phyloP scores from a whole-genome alignment of 1,139 yeast species.

The Suhomyces bokatorum region DNA sequence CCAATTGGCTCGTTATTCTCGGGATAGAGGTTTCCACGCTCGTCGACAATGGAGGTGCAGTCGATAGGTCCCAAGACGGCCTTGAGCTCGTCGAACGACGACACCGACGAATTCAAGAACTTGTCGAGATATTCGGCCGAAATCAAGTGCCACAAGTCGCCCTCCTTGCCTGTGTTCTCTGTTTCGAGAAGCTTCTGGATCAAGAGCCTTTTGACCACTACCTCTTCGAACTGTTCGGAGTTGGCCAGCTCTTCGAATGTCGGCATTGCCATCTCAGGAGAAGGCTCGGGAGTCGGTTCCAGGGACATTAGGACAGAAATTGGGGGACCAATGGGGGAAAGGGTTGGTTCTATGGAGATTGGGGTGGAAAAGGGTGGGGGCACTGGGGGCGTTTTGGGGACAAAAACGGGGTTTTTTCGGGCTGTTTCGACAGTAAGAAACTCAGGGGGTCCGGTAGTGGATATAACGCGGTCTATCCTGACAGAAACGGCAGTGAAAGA shows the following conservation, averaged over 20 bases:
- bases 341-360: neutral
- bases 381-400: neutral
- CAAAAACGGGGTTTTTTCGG: neutral
- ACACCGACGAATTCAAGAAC: conserved; percentile 28
- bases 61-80: conserved; percentile 35
- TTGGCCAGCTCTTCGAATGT: neutral
- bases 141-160: conserved; percentile 41
- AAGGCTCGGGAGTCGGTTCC: neutral
- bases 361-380: neutral
- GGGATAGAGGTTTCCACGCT: conserved; percentile 32
- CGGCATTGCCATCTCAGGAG: neutral
- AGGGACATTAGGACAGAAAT: neutral
- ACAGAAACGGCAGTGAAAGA: neutral
- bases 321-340: neutral
- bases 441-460: neutral
- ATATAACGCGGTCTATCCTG: neutral
- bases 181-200: conserved; percentile 25
- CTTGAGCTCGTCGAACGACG: conserved; percentile 28
- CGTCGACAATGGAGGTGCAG: conserved; percentile 31
- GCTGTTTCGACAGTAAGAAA: no score
- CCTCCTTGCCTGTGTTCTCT: conserved; percentile 20
- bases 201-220: conserved; percentile 17
- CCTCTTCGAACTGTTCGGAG: conserved; percentile 3
- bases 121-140: conserved; percentile 31
- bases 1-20: conserved; percentile 33